phyloP scores from a whole-genome alignment of 2,329 filamentous ascomycete species.

The Amauroascus verrucosus region DNA sequence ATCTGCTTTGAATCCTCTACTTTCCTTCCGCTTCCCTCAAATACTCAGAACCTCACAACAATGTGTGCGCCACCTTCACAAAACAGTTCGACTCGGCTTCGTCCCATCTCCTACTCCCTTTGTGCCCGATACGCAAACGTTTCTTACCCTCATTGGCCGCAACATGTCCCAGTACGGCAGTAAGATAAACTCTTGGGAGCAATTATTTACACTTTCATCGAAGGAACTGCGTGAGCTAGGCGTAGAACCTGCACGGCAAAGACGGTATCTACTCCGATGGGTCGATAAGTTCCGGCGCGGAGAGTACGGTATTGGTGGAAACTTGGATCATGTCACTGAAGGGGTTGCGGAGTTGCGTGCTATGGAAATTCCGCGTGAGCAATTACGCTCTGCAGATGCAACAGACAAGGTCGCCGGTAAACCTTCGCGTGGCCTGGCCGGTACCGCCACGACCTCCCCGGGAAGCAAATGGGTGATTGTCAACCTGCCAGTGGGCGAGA shows the following conservation, averaged over 20 bases:
- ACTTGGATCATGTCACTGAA: constrained; percentile 61
- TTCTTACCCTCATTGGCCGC: constrained; percentile 84
- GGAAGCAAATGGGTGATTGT: constrained; percentile 50
- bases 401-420: background rate
- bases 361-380: constrained; percentile 41
- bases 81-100: constrained; percentile 31
- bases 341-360: constrained; percentile 50
- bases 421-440: constrained; percentile 16
- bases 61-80: constrained; percentile 36
- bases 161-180: constrained; percentile 67
- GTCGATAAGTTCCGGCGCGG: constrained; percentile 73
- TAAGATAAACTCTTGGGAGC: constrained; percentile 86
- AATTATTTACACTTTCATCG: constrained; percentile 73
- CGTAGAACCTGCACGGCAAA: constrained; percentile 70
- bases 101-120: constrained; percentile 69
- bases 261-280: constrained; percentile 80
- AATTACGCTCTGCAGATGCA: constrained; percentile 19
- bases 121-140: constrained; percentile 72
- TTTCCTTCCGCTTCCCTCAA: constrained; percentile 14
- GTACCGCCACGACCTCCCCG: constrained; percentile 41
- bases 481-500: constrained; percentile 48
- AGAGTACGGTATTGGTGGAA: constrained; percentile 69
- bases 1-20: constrained; percentile 2
- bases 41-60: constrained; percentile 22
- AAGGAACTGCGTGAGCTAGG: constrained; percentile 71